Conservation (phyloP, 1,139 yeast genomes). For the Scheffersomyces quercinus region DNA sequence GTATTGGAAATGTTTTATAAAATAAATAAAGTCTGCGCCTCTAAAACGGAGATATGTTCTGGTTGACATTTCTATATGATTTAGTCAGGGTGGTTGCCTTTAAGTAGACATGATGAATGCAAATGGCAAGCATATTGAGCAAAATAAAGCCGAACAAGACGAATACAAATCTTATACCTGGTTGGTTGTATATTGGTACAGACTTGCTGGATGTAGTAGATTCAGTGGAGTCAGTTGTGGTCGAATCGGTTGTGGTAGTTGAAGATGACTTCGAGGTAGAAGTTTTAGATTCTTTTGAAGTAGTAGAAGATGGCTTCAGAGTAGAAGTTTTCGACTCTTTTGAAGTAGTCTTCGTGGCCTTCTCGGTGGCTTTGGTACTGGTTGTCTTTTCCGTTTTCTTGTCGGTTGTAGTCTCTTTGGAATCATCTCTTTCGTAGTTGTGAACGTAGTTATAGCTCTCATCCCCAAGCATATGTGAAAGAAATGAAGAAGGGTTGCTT, state of each 20-base stretch:
- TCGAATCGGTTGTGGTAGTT: neutral
- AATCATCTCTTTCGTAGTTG: neutral
- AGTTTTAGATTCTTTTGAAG: neutral
- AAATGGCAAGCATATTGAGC: slow-evolving; percentile 36
- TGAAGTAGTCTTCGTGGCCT: neutral
- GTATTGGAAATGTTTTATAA: neutral
- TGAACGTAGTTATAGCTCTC: too few relatives aligned
- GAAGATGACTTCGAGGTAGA: neutral
- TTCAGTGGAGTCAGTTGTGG: neutral
- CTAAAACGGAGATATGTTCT: slow-evolving; percentile 38
- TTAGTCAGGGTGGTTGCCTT: slow-evolving; percentile 29
- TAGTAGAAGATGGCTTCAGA: neutral
- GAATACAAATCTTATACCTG: slow-evolving; percentile 24
- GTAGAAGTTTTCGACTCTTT: neutral
- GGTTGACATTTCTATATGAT: slow-evolving; percentile 37
- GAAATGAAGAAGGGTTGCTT: too few relatives aligned
- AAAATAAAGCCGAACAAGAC: slow-evolving; percentile 32
- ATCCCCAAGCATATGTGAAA: too few relatives aligned
- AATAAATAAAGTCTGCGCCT: neutral
- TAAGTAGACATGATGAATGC: slow-evolving; percentile 37
- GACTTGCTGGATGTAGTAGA: neutral
- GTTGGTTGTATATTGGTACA: slow-evolving; percentile 11
- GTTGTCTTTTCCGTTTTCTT: neutral
- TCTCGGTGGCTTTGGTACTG: neutral
- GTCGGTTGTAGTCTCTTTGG: neutral